Base-by-base conservation (phyloP, 768 basidiomycete genomes). In the Epithele typhae region DNA sequence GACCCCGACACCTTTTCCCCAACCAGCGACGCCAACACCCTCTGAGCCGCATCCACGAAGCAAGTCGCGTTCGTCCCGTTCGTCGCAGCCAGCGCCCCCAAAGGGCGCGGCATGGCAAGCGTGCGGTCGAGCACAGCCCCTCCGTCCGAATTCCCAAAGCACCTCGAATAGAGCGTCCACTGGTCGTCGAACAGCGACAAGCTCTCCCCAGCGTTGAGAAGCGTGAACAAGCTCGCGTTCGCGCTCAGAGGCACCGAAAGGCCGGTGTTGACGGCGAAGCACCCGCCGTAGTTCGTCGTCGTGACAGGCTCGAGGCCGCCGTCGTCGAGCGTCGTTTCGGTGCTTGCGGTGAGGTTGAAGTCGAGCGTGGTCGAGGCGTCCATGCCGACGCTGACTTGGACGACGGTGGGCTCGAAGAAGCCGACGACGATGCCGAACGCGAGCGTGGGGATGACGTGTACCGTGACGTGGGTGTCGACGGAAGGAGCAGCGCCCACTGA, bases 391-490 rank as follows among this genome's bases (percentile, higher is more conserved):
- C 70, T 76, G n/a, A 79, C 54, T n/a, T n/a, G n/a, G n/a, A n/a
- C n/a, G n/a, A n/a, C n/a, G 0, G 59, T 60, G 5, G 73, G 68
- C 3, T 66, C 52, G 3, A 62, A 68, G 8, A 55, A 40, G 22
- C 63, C 63, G 3, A 73, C 72, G 4, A 59, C 56, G 33, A 81
- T 57, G 4, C 73, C 72, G 42, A 81, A 60, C 43, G 72, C 70
- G 37, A 78, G 49, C 47, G 62, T 61, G 0, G 77, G 78, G 45
- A 74, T 77, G 27, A 80, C 57, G 54, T 80, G 76, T 1, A 69
- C 76, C 22, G 64, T 59, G 21, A 79, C 49, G 1, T 58, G 66
- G 10, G 71, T 74, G 0, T 68, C 69, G 10, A 70, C 67, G 6
- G 60, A 60, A 12, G 67, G 66, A n/a, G 59, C 64, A 1, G 74